phyloP scores from a whole-genome alignment of 495 filamentous ascomycete species.

The Penicillium arizonense region DNA sequence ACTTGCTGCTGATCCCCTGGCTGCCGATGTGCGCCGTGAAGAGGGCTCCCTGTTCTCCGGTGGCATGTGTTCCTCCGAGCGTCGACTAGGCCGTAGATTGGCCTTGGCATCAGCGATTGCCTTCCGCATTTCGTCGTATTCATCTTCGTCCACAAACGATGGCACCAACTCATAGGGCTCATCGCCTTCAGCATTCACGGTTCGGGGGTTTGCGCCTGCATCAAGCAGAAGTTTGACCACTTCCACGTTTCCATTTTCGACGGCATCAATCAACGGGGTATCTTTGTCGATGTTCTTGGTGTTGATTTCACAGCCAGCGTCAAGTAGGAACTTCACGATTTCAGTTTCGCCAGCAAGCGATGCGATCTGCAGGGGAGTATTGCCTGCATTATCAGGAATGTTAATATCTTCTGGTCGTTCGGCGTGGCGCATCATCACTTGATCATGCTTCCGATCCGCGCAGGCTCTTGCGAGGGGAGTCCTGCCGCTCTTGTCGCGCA shows the following conservation, averaged over 20 bases:
- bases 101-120: slow-evolving; percentile 47
- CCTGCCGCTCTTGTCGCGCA: slow-evolving; percentile 80
- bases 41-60: slow-evolving; percentile 55
- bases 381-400: slow-evolving; percentile 86
- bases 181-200: slow-evolving; percentile 80
- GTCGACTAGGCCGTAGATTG: slow-evolving; percentile 48
- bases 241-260: slow-evolving; percentile 90
- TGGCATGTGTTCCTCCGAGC: slow-evolving; percentile 60
- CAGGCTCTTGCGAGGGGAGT: slow-evolving; percentile 83
- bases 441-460: slow-evolving; percentile 71
- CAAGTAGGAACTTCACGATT: slow-evolving; percentile 70
- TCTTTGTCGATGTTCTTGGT: slow-evolving; percentile 81
- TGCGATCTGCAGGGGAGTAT: slow-evolving; percentile 90
- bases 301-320: slow-evolving; percentile 78
- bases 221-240: slow-evolving; percentile 83
- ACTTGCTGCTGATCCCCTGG: slow-evolving; percentile 41
- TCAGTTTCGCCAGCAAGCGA: slow-evolving; percentile 77
- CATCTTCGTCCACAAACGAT: slow-evolving; percentile 69
- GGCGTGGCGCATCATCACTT: slow-evolving; percentile 62
- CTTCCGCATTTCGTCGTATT: slow-evolving; percentile 55
- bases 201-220: slow-evolving; percentile 84
- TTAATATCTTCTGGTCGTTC: slow-evolving; percentile 85
- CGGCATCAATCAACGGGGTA: slow-evolving; percentile 91
- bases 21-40: slow-evolving; percentile 64
- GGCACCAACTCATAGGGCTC: slow-evolving; percentile 82